Evolutionary conservation across 2,329 filamentous ascomycete genomes (phyloP).

Genomic region (Periconia macrospinosa): DNA sequence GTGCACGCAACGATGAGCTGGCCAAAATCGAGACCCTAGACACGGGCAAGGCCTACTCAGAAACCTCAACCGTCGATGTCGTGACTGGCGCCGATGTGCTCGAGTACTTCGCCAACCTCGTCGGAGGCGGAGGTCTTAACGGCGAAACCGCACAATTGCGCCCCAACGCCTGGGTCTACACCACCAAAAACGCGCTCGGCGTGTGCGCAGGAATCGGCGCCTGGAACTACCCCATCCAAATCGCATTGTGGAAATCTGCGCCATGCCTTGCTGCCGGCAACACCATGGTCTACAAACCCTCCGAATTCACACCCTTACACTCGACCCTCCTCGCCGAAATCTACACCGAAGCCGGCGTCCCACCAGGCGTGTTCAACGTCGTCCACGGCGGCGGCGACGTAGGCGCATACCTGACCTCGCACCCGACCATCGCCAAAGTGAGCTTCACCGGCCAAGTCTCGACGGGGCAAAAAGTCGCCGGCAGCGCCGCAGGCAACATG

Average conservation of each 20-base stretch:
- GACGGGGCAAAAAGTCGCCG: constrained; percentile 81
- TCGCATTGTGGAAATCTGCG: constrained; percentile 86
- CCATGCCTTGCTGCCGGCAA: constrained; percentile 85
- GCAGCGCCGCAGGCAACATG: constrained; percentile 73
- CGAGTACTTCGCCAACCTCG: constrained; percentile 81
- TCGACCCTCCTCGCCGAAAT: constrained; percentile 74
- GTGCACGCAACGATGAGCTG: constrained; percentile 76
- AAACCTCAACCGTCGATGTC: constrained; percentile 83
- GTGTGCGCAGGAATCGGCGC: constrained; percentile 87
- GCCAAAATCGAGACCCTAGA: constrained; percentile 80
- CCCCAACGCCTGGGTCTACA: constrained; percentile 79
- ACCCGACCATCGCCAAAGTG: constrained; percentile 77
- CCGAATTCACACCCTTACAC: constrained; percentile 84
- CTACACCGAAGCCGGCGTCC: constrained; percentile 77
- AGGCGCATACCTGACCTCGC: constrained; percentile 72
- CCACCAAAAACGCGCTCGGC: constrained; percentile 77
- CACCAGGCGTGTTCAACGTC: constrained; percentile 83
- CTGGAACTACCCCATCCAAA: constrained; percentile 92
- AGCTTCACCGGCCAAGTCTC: constrained; percentile 87
- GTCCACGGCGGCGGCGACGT: constrained; percentile 79
- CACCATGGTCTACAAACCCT: constrained; percentile 89
- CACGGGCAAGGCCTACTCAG: constrained; percentile 82
- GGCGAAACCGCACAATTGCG: constrained; percentile 77
- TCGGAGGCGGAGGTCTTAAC: constrained; percentile 76
- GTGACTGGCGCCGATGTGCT: constrained; percentile 82